Base-by-base conservation (phyloP, 2,329 filamentous ascomycete genomes). In the Shiraia sp. region DNA sequence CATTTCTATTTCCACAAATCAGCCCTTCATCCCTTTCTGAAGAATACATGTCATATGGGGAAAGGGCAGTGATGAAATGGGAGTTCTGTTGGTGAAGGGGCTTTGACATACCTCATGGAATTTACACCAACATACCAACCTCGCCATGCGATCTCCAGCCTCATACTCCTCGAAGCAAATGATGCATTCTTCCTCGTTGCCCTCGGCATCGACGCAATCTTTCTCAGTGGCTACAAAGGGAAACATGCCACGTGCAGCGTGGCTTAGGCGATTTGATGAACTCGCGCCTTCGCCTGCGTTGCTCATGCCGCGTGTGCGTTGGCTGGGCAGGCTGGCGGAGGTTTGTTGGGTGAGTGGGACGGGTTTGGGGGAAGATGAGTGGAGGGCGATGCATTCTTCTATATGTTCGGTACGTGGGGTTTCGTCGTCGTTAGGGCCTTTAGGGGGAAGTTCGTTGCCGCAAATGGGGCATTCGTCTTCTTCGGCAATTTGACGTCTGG, bases 381-480 rank as follows among this genome's bases (percentile, higher is more conserved):
- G 57, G 2, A 61, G 39, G 1, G 56, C 53, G 34, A 75, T 71
- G 39, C 73, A 75, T 10, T 66, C 61, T 38, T 69, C 60, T 12
- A 79, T 70, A 43, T 79, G 76, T 10, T 62, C 59, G 46, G 74
- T 72, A 17, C 76, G 66, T 3, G 63, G 59, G 1, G 53, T 47
- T 15, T 75, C 72, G 12, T 72, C 71, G 6, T 65, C 66, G 16
- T 65, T 49, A 1, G 60, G 55, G 4, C 58, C 65, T 39, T 64
- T 68, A 2, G 81, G 78, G 0, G 87, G 86, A 3, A 90, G 75
- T 67, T 90, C 86, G 26, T 75, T 71, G 58, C 88, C 86, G 56
- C 88, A 92, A 31, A 91, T 79, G 0, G 87, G 87, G 48, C 88
- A 92, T 57, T 89, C 85, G 61, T 91, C 87, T 60, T 90, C 87